Evolutionary conservation across 169 alveolate species (phyloP).

Genomic region (Plasmodium reichenowi): DNA sequence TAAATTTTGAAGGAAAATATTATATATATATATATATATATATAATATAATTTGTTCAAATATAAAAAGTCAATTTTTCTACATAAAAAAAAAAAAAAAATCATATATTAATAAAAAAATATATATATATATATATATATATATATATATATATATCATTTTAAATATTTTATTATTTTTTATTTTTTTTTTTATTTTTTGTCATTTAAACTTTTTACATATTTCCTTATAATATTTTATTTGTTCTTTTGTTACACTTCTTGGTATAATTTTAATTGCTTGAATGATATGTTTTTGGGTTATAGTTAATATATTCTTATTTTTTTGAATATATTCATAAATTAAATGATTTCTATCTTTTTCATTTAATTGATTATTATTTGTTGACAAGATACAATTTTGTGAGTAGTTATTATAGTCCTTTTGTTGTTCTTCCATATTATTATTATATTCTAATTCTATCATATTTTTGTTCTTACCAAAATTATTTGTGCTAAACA

Average conservation of each 20-base stretch:
- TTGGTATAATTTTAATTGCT: conserved; percentile 60
- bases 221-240: conserved; percentile 60
- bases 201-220: conserved; percentile 66
- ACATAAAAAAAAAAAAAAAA: background rate
- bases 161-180: background rate
- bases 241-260: conserved; percentile 61
- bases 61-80: too few species aligned
- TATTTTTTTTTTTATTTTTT: background rate
- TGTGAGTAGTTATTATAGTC: too few species aligned
- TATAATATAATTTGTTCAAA: too few species aligned
- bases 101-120: background rate
- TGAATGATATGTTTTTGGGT: conserved; percentile 40
- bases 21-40: too few species aligned
- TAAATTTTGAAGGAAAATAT: too few species aligned
- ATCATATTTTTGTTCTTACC: too few species aligned
- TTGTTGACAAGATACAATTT: background rate
- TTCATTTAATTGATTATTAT: conserved; percentile 41
- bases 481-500: too few species aligned
- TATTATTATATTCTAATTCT: too few species aligned
- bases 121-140: too few species aligned
- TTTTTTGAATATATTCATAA: conserved; percentile 68
- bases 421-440: too few species aligned
- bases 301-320: conserved; percentile 61
- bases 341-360: conserved; percentile 66
- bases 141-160: too few species aligned